phyloP scores from a whole-genome alignment of 2,329 filamentous ascomycete genomes.

The Chalaropsis thielavioides region DNA sequence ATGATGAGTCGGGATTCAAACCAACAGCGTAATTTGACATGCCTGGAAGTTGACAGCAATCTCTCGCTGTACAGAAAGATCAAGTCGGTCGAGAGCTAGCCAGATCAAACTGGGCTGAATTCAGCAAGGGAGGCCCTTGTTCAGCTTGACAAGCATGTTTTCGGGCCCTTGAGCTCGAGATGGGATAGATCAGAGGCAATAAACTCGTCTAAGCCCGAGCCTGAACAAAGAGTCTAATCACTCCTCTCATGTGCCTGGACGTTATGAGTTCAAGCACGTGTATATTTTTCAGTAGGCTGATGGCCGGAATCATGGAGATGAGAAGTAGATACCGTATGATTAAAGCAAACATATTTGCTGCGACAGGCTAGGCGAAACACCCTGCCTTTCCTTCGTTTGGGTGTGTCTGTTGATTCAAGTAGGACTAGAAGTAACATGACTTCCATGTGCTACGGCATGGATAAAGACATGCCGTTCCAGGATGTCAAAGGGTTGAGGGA shows the following conservation, averaged over 20 bases:
- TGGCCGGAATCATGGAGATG: background rate
- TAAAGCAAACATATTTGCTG: background rate
- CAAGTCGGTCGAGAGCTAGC: background rate
- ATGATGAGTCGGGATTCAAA: background rate
- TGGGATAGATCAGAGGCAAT: background rate
- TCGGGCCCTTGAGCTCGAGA: background rate
- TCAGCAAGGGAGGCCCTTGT: background rate
- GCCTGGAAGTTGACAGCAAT: background rate
- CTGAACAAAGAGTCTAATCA: background rate
- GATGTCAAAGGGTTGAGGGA: background rate
- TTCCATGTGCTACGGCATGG: background rate
- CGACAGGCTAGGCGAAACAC: background rate
- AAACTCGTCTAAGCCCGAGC: background rate
- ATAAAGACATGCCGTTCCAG: background rate
- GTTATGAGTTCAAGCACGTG: too few relatives aligned
- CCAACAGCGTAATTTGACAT: background rate
- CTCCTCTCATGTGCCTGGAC: too few relatives aligned
- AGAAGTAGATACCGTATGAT: background rate
- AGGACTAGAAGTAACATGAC: background rate
- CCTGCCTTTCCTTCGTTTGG: background rate
- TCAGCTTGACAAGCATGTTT: conserved; percentile 2
- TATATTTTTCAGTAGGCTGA: background rate
- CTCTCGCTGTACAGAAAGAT: background rate
- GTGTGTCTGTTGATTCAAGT: background rate
- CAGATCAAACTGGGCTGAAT: background rate